These are phyloP conservation scores for Calonectria crousiana DNA, from an alignment of 2,329 filamentous ascomycete species.

Conservation along the genomic window DNA sequence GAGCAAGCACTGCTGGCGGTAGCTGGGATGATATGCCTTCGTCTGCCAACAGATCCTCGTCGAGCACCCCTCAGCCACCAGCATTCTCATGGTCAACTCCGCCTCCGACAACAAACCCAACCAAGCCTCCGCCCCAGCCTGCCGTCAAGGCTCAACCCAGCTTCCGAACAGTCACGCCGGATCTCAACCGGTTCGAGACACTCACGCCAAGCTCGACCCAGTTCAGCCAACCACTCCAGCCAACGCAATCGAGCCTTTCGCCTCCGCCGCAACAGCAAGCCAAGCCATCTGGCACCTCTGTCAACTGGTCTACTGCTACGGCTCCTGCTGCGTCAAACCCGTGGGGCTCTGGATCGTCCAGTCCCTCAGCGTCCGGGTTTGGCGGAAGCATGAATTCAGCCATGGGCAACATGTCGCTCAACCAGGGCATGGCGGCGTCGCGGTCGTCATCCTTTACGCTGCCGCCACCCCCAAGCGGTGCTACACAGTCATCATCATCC, in stretches of 20 bases:
- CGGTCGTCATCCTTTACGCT: constrained; percentile 67
- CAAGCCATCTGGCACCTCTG: constrained; percentile 49
- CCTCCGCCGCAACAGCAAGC: constrained; percentile 41
- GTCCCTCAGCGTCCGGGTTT: constrained; percentile 46
- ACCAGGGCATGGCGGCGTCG: constrained; percentile 54
- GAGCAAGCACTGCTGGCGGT: constrained; percentile 55
- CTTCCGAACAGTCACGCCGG: constrained; percentile 71
- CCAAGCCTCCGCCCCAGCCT: constrained; percentile 47
- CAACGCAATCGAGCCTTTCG: constrained; percentile 49
- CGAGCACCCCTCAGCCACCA: constrained; percentile 57
- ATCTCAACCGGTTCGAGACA: constrained; percentile 66
- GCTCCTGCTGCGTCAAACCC: constrained; percentile 54
- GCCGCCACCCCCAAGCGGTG: constrained; percentile 63
- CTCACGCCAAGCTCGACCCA: constrained; percentile 72
- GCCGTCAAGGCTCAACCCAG: constrained; percentile 52
- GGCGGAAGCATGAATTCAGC: constrained; percentile 55
- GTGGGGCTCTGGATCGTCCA: constrained; percentile 58
- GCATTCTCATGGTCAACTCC: constrained; percentile 76
- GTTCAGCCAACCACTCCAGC: constrained; percentile 71
- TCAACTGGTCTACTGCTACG: constrained; percentile 64
- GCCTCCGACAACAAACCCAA: constrained; percentile 54
- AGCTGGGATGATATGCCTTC: constrained; percentile 64
- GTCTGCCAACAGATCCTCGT: constrained; percentile 50
- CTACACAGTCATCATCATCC: constrained; percentile 35
- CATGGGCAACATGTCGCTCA: constrained; percentile 63